These are phyloP conservation scores for Aspergillus transmontanensis DNA, from an alignment of 2,329 filamentous ascomycete genomes.

Conservation along the genomic window DNA sequence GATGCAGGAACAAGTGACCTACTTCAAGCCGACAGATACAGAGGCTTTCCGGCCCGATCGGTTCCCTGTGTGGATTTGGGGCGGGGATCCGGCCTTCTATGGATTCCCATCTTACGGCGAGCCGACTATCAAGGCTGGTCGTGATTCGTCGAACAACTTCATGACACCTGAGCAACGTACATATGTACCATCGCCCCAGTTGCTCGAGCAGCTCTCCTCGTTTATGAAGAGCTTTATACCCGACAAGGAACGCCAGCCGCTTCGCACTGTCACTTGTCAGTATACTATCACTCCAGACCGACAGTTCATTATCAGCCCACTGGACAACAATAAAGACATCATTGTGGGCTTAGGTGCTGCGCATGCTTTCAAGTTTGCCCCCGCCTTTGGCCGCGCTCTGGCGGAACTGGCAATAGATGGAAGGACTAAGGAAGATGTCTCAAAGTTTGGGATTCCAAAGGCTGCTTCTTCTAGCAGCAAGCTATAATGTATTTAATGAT, in stretches of 20 bases:
- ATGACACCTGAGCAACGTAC: slow-evolving; percentile 32
- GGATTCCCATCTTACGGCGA: background rate
- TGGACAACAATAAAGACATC: slow-evolving; percentile 18
- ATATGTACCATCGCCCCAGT: slow-evolving; percentile 28
- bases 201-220: slow-evolving; percentile 24
- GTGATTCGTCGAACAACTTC: slow-evolving; percentile 25
- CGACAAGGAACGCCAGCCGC: slow-evolving; percentile 22
- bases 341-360: background rate
- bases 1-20: background rate
- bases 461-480: background rate
- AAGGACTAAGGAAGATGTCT: background rate
- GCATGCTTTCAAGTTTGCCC: background rate
- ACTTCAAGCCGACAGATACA: background rate
- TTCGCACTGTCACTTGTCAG: slow-evolving; percentile 33
- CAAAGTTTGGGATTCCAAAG: background rate
- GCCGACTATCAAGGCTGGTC: slow-evolving; percentile 25
- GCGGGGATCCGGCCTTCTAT: background rate
- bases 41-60: background rate
- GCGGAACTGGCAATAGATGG: background rate
- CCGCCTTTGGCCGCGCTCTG: background rate
- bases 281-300: slow-evolving; percentile 32
- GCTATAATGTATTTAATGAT: background rate
- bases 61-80: background rate
- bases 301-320: slow-evolving; percentile 30
- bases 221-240: slow-evolving; percentile 13